Evolutionary conservation across 177 flowering plant species (phyloP).

Genomic region (Vitis hybrid): DNA sequence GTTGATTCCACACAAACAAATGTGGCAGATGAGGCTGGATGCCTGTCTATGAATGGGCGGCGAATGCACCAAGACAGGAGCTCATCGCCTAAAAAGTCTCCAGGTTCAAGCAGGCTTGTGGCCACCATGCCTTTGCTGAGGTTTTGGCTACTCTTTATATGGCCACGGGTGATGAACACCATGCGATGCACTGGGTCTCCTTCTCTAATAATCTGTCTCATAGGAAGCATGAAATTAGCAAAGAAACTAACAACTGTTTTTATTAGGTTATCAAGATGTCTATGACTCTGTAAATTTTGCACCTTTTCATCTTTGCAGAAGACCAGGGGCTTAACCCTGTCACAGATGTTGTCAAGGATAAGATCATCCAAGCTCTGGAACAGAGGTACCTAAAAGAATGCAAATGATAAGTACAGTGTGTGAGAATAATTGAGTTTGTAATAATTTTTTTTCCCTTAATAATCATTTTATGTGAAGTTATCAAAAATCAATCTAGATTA

Average conservation of each 20-base stretch:
- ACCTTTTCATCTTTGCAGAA: constrained; percentile 94
- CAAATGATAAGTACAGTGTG: neutral
- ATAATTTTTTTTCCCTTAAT: too few relatives aligned
- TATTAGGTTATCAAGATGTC: too few relatives aligned
- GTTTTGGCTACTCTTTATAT: constrained; percentile 67
- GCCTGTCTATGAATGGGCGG: constrained; percentile 76
- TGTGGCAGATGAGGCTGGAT: constrained; percentile 91
- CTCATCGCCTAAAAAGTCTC: constrained; percentile 86
- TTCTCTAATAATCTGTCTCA: constrained; percentile 80
- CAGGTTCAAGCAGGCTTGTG: constrained; percentile 71
- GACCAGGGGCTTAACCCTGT: constrained; percentile 74
- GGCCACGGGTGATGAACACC: constrained; percentile 79
- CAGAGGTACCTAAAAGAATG: constrained; percentile 62
- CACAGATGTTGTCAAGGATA: constrained; percentile 91
- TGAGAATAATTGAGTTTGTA: too few relatives aligned
- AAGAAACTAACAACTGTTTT: neutral
- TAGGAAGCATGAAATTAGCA: neutral
- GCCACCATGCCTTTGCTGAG: constrained; percentile 85
- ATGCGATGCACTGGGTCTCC: constrained; percentile 91
- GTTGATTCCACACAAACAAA: constrained; percentile 64
- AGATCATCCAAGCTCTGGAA: constrained; percentile 88
- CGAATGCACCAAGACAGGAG: constrained; percentile 93
- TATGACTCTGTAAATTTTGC: neutral
- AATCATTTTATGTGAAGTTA: too few relatives aligned
- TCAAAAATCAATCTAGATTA: too few relatives aligned